These are phyloP conservation scores for Psilocybe azurescens DNA, from an alignment of 768 basidiomycete genomes.

Conservation along the genomic window DNA sequence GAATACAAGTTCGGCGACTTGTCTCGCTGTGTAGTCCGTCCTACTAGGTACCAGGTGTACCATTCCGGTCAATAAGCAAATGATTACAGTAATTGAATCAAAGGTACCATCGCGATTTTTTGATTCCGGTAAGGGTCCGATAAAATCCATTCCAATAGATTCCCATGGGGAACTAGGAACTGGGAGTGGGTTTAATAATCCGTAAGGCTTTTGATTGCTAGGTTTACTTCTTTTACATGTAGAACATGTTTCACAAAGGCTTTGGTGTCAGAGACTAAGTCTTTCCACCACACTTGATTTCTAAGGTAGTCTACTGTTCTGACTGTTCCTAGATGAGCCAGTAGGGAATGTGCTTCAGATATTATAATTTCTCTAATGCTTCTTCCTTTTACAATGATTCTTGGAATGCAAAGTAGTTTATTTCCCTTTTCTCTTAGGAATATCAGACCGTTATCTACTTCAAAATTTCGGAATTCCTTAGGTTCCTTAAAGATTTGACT, in stretches of 20 bases:
- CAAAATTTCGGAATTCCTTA: slow-evolving; percentile 24
- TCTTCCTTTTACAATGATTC: slow-evolving; percentile 21
- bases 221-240: slow-evolving; percentile 29
- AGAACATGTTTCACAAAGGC: slow-evolving; percentile 30
- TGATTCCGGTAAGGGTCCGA: slow-evolving; percentile 24
- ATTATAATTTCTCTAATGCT: slow-evolving; percentile 37
- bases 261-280: slow-evolving; percentile 31
- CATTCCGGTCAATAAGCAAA: slow-evolving; percentile 29
- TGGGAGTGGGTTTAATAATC: slow-evolving; percentile 28
- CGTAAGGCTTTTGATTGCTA: slow-evolving; percentile 29
- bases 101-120: slow-evolving; percentile 24
- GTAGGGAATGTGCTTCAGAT: slow-evolving; percentile 39
- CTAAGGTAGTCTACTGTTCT: slow-evolving; percentile 39
- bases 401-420: slow-evolving; percentile 29
- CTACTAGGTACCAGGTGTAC: slow-evolving; percentile 32
- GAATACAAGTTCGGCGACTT: slow-evolving; percentile 43
- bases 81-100: slow-evolving; percentile 34
- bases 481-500: slow-evolving; percentile 4
- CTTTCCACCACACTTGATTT: slow-evolving; percentile 46
- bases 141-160: slow-evolving; percentile 23
- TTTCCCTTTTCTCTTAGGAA: slow-evolving; percentile 17
- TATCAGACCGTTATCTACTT: slow-evolving; percentile 20
- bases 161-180: slow-evolving; percentile 34
- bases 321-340: slow-evolving; percentile 40
- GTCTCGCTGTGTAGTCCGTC: slow-evolving; percentile 32